A percentile compares a stretch with the other conserved stretches of the same genome.
phyloP scores from a whole-genome alignment of 768 basidiomycete species.

The Podaxis rugospora region DNA sequence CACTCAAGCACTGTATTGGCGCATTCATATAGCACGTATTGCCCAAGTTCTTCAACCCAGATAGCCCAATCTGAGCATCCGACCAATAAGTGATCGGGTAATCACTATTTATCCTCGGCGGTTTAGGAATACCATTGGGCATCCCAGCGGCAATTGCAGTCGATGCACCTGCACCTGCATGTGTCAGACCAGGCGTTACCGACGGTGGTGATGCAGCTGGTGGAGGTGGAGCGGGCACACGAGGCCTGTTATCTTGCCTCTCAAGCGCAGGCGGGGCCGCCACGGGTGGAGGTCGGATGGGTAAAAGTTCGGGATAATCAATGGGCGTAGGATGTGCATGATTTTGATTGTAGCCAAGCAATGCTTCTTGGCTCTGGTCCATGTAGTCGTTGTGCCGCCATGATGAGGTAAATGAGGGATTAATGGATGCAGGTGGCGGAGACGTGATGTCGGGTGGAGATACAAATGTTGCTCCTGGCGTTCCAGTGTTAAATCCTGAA shows the following conservation, averaged over 20 bases:
- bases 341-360: slow-evolving; percentile 29
- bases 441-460: slow-evolving; percentile 47
- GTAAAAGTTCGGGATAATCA: slow-evolving; percentile 78
- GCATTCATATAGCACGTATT: slow-evolving; percentile 99
- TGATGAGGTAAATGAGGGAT: slow-evolving; percentile 63
- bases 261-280: slow-evolving; percentile 68
- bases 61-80: slow-evolving; percentile 72
- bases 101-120: slow-evolving; percentile 67
- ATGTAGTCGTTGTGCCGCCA: slow-evolving; percentile 71
- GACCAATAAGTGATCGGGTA: slow-evolving; percentile 85
- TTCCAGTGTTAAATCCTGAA: not conserved
- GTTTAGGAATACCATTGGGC: slow-evolving; percentile 37
- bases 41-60: slow-evolving; percentile 89
- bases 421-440: slow-evolving; percentile 84
- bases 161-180: not conserved
- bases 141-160: slow-evolving; percentile 8
- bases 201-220: not conserved
- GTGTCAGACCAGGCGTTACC: not conserved
- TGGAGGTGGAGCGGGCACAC: slow-evolving; percentile 28
- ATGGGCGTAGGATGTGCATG: slow-evolving; percentile 38
- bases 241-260: slow-evolving; percentile 70
- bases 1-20: slow-evolving; percentile 93
- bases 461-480: slow-evolving; percentile 20
- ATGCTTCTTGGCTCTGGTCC: slow-evolving; percentile 72
- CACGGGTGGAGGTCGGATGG: slow-evolving; percentile 74